Evolutionary conservation across 1,284 basidiomycete species (phyloP).

Genomic region (Cryptococcus neoformans): DNA sequence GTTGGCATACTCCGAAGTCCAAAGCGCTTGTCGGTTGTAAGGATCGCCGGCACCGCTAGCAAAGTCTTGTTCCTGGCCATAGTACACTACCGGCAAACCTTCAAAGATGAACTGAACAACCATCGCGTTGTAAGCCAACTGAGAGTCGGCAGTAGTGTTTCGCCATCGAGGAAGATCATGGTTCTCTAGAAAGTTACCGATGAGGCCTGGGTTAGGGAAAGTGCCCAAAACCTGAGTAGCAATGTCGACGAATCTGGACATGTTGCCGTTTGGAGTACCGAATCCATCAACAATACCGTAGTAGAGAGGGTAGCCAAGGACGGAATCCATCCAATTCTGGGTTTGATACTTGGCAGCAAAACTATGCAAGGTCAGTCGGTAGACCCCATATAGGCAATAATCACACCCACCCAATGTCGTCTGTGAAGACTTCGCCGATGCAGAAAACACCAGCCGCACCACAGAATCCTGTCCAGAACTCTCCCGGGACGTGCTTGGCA

Average conservation of each 20-base stretch:
- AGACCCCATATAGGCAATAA: background rate
- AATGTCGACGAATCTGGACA: conserved; percentile 58
- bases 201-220: conserved; percentile 53
- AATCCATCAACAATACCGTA: conserved; percentile 63
- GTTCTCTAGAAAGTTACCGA: conserved; percentile 82
- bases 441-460: conserved; percentile 71
- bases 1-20: conserved; percentile 58
- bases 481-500: conserved; percentile 57
- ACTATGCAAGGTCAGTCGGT: conserved; percentile 6
- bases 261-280: conserved; percentile 57
- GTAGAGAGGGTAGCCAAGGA: conserved; percentile 63
- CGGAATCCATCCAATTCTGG: conserved; percentile 42
- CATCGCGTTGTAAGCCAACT: conserved; percentile 59
- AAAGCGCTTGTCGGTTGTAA: conserved; percentile 72
- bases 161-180: conserved; percentile 74
- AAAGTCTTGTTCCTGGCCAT: conserved; percentile 70
- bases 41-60: conserved; percentile 59
- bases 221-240: conserved; percentile 58
- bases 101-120: conserved; percentile 63
- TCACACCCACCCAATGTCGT: conserved; percentile 54
- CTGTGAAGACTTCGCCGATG: conserved; percentile 72
- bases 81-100: conserved; percentile 68
- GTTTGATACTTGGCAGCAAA: conserved; percentile 39
- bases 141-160: conserved; percentile 52
- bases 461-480: conserved; percentile 57